A percentile compares a stretch with the other conserved stretches of the same genome.
Evolutionary conservation across 805 yeast species (phyloP).

Genomic region (Candida nemodendra): DNA sequence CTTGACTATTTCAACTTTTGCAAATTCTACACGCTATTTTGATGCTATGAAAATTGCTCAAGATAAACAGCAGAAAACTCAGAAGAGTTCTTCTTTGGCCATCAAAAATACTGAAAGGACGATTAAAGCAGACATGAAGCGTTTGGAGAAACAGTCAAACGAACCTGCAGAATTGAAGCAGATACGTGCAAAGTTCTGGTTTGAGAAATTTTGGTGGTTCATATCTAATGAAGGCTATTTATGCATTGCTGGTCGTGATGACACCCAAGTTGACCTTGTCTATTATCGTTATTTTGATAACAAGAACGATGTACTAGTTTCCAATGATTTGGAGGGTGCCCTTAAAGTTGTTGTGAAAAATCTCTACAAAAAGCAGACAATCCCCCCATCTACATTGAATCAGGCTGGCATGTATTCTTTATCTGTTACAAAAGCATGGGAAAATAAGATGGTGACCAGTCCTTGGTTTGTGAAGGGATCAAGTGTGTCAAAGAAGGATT

Average conservation of each 20-base stretch:
- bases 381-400: slow-evolving; percentile 82
- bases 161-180: slow-evolving; percentile 48
- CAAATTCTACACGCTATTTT: slow-evolving; percentile 83
- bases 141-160: slow-evolving; percentile 56
- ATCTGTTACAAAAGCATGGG: slow-evolving; percentile 87
- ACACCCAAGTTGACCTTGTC: slow-evolving; percentile 73
- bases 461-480: slow-evolving; percentile 81
- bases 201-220: slow-evolving; percentile 95
- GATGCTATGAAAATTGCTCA: slow-evolving; percentile 72
- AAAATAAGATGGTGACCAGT: slow-evolving; percentile 72
- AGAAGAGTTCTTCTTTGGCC: slow-evolving; percentile 72
- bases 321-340: slow-evolving; percentile 72
- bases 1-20: slow-evolving; percentile 71
- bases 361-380: slow-evolving; percentile 63
- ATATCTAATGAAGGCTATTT: slow-evolving; percentile 86
- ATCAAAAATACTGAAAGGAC: slow-evolving; percentile 79
- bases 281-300: slow-evolving; percentile 71
- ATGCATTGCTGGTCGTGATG: slow-evolving; percentile 84
- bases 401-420: slow-evolving; percentile 91
- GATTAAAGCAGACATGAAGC: slow-evolving; percentile 68
- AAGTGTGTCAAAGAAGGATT: slow-evolving; percentile 69
- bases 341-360: slow-evolving; percentile 79
- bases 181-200: slow-evolving; percentile 77
- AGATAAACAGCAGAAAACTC: slow-evolving; percentile 78
- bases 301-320: slow-evolving; percentile 68